These are phyloP conservation scores for Acanthamoeba sp. DNA, from an alignment of 208 protist species.

Conservation along the genomic window DNA sequence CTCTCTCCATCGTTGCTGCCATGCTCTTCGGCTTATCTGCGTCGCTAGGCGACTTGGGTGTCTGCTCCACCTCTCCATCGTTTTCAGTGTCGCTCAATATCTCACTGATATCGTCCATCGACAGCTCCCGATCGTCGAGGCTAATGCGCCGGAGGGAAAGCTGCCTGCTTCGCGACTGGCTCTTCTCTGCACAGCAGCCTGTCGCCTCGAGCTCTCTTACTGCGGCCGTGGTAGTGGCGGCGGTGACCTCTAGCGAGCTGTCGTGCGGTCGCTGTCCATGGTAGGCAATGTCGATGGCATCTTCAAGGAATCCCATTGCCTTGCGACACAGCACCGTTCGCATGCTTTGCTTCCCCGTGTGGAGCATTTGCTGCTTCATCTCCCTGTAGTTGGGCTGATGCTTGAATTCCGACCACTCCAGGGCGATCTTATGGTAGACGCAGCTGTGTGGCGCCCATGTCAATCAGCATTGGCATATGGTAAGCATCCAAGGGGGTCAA, in stretches of 20 bases:
- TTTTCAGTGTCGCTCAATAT: too few relatives aligned
- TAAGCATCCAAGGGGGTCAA: not conserved
- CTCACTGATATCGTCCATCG: too few relatives aligned
- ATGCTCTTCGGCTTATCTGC: not conserved
- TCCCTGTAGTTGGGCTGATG: not conserved
- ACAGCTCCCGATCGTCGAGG: too few relatives aligned
- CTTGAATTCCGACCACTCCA: not conserved
- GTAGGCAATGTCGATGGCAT: constrained; percentile 2
- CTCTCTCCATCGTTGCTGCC: not conserved
- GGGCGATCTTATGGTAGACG: not conserved
- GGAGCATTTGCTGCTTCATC: not conserved
- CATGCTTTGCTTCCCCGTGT: not conserved
- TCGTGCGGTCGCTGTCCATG: not conserved
- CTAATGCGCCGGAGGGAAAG: too few relatives aligned
- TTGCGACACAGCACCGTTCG: not conserved
- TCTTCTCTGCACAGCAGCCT: too few relatives aligned
- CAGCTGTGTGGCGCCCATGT: not conserved
- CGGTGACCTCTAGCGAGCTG: not conserved
- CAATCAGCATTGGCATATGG: too few relatives aligned
- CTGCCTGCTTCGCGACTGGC: too few relatives aligned
- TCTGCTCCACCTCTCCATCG: too few relatives aligned
- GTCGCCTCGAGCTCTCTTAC: too few relatives aligned
- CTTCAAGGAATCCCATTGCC: not conserved
- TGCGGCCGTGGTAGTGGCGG: too few relatives aligned
- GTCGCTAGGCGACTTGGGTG: too few relatives aligned